Conservation (phyloP, 345 rosid species). For the Moricandia arvensis region DNA sequence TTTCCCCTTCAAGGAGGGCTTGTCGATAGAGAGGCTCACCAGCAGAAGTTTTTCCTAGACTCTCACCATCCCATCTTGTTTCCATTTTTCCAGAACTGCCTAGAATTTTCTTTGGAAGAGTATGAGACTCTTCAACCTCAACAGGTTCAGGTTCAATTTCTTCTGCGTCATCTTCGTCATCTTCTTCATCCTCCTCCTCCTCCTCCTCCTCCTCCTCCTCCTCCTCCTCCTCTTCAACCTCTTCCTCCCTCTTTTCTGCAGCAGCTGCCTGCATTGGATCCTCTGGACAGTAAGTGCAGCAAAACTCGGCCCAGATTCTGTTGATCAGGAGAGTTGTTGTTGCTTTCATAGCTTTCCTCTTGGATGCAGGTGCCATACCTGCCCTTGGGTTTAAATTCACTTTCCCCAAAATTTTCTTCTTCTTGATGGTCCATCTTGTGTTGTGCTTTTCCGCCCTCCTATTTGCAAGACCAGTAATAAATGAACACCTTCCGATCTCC, state of each 20-base stretch:
- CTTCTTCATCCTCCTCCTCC: conserved; percentile 46
- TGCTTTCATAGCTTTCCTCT: conserved; percentile 78
- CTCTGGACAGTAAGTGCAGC: conserved; percentile 62
- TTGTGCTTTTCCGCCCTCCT: conserved; percentile 80
- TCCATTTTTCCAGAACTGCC: conserved; percentile 40
- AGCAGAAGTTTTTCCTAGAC: conserved; percentile 39
- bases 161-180: conserved; percentile 48
- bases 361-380: conserved; percentile 52
- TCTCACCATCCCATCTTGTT: conserved; percentile 55
- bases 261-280: conserved; percentile 40
- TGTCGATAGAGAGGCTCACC: conserved; percentile 51
- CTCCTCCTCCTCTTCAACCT: conserved; percentile 39
- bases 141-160: conserved; percentile 32
- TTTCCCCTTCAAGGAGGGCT: conserved; percentile 52
- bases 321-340: conserved; percentile 78
- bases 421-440: conserved; percentile 73
- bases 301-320: conserved; percentile 85
- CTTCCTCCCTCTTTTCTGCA: conserved; percentile 45
- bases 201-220: conserved; percentile 37
- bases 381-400: conserved; percentile 76
- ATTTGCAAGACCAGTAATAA: conserved; percentile 52
- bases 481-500: conserved; percentile 55
- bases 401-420: conserved; percentile 50
- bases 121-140: conserved; percentile 35
- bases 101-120: conserved; percentile 30